Conservation (phyloP, 345 rosid genomes). For the Viola odorata region DNA sequence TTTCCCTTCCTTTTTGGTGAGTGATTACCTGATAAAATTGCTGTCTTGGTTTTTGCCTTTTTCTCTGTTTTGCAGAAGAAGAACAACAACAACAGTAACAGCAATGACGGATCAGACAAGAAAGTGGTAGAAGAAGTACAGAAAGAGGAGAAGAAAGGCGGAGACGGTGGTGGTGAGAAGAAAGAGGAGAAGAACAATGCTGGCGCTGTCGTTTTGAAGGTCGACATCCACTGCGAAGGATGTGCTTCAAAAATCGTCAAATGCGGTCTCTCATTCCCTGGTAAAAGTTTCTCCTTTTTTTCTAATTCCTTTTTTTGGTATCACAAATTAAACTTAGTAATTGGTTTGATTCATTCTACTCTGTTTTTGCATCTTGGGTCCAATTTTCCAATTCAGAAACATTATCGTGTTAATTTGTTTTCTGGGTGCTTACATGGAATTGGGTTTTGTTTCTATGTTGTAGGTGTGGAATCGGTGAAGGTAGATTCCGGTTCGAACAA, state of each 20-base stretch:
- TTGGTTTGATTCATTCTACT: too few species aligned
- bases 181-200: constrained; percentile 26
- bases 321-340: too few species aligned
- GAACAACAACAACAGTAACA: constrained; percentile 7
- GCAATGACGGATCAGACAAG: background rate
- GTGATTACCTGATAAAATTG: background rate
- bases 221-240: constrained; percentile 82
- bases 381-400: too few species aligned
- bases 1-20: background rate
- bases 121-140: background rate
- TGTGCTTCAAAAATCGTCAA: constrained; percentile 59
- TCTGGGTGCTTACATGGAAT: too few species aligned
- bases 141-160: constrained; percentile 12
- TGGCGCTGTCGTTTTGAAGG: constrained; percentile 46
- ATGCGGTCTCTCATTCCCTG: constrained; percentile 34
- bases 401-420: too few species aligned
- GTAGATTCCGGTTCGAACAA: constrained; percentile 46
- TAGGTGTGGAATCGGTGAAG: constrained; percentile 68
- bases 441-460: background rate
- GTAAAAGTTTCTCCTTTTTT: constrained; percentile 21
- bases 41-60: background rate
- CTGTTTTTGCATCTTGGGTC: too few species aligned
- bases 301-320: background rate
- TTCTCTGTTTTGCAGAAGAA: constrained; percentile 14
- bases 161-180: constrained; percentile 14